Percentiles rank a stretch among this genome's conserved stretches.
Conservation (phyloP, 495 filamentous ascomycete species). For the Penicillium lagena region DNA sequence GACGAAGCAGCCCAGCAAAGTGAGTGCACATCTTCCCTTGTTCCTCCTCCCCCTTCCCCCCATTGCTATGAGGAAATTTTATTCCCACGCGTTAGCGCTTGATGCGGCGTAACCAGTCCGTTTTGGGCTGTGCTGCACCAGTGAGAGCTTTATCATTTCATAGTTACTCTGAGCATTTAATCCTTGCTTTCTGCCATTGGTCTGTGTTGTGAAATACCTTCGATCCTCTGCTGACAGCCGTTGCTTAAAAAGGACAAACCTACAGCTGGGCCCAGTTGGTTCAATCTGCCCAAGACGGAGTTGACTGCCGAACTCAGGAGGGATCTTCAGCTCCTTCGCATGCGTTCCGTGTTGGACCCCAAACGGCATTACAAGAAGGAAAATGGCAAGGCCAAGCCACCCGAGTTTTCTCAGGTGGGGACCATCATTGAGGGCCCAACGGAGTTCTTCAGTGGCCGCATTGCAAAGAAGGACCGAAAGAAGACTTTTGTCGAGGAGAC, state of each 20-base stretch:
- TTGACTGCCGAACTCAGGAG: slow-evolving; percentile 78
- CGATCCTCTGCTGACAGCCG: slow-evolving; percentile 20
- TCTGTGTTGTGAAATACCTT: slow-evolving; percentile 1
- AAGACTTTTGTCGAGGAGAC: slow-evolving; percentile 87
- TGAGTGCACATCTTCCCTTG: slow-evolving; percentile 23
- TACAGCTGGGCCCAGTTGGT: slow-evolving; percentile 67
- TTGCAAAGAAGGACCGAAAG: slow-evolving; percentile 83
- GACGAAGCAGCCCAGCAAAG: slow-evolving; percentile 35
- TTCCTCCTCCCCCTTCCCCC: background rate
- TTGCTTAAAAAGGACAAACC: slow-evolving; percentile 42
- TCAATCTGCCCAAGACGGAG: slow-evolving; percentile 74
- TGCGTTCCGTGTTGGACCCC: slow-evolving; percentile 83
- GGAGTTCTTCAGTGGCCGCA: slow-evolving; percentile 72
- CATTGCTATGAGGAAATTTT: slow-evolving; percentile 64
- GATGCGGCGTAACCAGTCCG: slow-evolving; percentile 61
- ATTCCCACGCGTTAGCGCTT: slow-evolving; percentile 51
- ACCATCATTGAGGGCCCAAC: slow-evolving; percentile 85
- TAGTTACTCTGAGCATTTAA: slow-evolving; percentile 95
- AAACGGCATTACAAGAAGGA: slow-evolving; percentile 92
- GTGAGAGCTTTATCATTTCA: slow-evolving; percentile 74
- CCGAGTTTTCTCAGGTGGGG: slow-evolving; percentile 82
- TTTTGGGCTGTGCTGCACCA: slow-evolving; percentile 68
- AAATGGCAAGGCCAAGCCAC: slow-evolving; percentile 54
- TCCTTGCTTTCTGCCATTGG: background rate
- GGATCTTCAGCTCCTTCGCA: slow-evolving; percentile 78